Evolutionary conservation across 805 yeast genomes (phyloP), one percentile per base, ranked within the genome.

Genomic region (Ogataea kodamae): DNA sequence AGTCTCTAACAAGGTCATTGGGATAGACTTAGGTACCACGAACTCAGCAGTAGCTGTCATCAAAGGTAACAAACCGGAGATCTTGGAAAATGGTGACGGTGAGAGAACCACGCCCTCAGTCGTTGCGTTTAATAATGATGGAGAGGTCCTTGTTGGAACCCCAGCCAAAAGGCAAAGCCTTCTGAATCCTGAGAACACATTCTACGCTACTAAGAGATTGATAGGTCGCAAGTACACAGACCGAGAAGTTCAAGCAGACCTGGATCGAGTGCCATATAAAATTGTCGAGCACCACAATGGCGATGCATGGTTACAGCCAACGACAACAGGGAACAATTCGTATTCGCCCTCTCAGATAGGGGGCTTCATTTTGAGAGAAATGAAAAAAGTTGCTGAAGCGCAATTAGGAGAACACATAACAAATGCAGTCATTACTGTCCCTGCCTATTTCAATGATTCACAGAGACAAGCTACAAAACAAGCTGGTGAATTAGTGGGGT

Each of bases 291-390:
- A 87, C 74, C 62, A 72, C 46, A 89, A 89, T 61, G 96, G 96
- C 49, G 97, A 89, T 60, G 96, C 96, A 39, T 88, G 96, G 96
- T 78, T 88, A 38, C 87, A 86, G 70, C 55, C 62, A 3, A 88
- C 94, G 43, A 42, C 44, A 8, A 52, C 50, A 1, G 76, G 87
- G 52, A 94, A 90, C 50, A 76, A 83, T 62, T 67, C 70, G 45
- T 89, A 88, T 73, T 88, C 96, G 31, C 97, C 97, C 35, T 89
- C 94, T 40, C 96, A 88, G 67, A 84, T 88, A 52, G 96, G 96
- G 57, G 96, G 96, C 37, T 85, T 88, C 57, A 73, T 88, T 36
- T 74, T 88, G 56, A 81, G 82, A 73, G 87, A 89, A 72, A 88
- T 88, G 96, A 89, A 87, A 76, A 89, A 80, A 66, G 84, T 95